Conservation (phyloP, 495 filamentous ascomycete species). For the Chaetomium fimeti region DNA sequence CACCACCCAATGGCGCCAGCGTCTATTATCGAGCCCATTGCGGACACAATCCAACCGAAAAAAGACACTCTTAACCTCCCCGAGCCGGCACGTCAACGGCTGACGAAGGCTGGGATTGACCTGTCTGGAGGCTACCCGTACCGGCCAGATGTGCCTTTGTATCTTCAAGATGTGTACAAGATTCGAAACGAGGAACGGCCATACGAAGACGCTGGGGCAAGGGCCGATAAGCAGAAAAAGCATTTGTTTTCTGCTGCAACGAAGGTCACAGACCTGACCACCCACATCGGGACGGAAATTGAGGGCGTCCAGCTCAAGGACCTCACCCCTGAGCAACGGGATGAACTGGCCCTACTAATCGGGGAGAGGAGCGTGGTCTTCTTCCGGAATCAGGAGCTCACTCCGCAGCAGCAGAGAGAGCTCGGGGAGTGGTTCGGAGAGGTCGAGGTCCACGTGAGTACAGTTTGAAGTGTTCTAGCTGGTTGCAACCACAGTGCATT, state of each 20-base stretch:
- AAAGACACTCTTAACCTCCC: slow-evolving; percentile 64
- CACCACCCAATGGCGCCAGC: slow-evolving; percentile 38
- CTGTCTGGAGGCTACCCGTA: slow-evolving; percentile 66
- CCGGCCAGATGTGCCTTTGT: slow-evolving; percentile 62
- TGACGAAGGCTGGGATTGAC: slow-evolving; percentile 64
- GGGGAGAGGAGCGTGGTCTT: slow-evolving; percentile 75
- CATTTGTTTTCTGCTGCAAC: slow-evolving; percentile 62
- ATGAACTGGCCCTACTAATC: slow-evolving; percentile 69
- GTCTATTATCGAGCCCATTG: slow-evolving; percentile 59
- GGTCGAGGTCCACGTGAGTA: slow-evolving; percentile 63
- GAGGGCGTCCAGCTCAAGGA: slow-evolving; percentile 69
- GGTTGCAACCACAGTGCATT: not conserved
- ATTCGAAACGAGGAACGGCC: slow-evolving; percentile 58
- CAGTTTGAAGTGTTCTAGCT: not conserved
- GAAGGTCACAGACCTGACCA: slow-evolving; percentile 63
- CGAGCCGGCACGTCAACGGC: slow-evolving; percentile 49
- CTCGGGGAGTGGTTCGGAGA: slow-evolving; percentile 66
- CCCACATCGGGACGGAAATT: slow-evolving; percentile 70
- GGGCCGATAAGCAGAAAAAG: slow-evolving; percentile 67
- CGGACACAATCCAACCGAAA: slow-evolving; percentile 57
- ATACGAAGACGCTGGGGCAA: slow-evolving; percentile 60
- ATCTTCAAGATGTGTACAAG: slow-evolving; percentile 63
- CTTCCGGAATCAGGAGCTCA: slow-evolving; percentile 69
- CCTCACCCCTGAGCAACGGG: slow-evolving; percentile 62
- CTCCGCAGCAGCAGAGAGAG: slow-evolving; percentile 65